Conservation (phyloP, 148 eudicot species). For the Amaranthus palmeri region DNA sequence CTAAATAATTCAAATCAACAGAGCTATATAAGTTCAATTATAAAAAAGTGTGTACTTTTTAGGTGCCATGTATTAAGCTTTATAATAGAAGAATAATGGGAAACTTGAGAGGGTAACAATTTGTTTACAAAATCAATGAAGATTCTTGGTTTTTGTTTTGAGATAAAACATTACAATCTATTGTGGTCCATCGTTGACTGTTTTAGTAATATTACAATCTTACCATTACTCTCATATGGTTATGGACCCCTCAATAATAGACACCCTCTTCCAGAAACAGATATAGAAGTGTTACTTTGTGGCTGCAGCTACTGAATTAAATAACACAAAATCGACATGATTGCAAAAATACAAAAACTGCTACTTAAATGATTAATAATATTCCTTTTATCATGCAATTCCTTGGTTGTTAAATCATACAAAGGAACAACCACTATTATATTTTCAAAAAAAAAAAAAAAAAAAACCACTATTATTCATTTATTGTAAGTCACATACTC, state of each 20-base stretch:
- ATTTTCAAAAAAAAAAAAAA: no score
- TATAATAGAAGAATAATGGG: background rate
- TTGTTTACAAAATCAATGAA: slow-evolving; percentile 2
- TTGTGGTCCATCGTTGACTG: slow-evolving; percentile 17
- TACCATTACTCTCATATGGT: background rate
- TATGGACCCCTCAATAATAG: background rate
- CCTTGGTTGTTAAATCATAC: no score
- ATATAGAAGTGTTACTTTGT: background rate
- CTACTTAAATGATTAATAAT: background rate
- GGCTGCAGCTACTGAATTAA: slow-evolving; percentile 5
- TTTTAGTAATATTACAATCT: slow-evolving; percentile 10
- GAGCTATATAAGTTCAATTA: no score
- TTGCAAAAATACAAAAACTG: slow-evolving; percentile 13
- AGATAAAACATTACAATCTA: background rate
- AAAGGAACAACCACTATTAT: no score
- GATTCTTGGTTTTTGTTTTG: background rate
- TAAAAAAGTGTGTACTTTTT: background rate
- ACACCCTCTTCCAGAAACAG: background rate
- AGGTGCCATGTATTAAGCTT: background rate
- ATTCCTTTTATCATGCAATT: no score
- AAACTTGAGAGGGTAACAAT: background rate
- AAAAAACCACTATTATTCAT: no score
- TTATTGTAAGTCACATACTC: no score
- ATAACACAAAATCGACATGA: slow-evolving; percentile 4
- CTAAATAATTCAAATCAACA: no score